These are phyloP conservation scores for Xerocomellus intermedius DNA, from an alignment of 768 basidiomycete species.

Conservation along the genomic window DNA sequence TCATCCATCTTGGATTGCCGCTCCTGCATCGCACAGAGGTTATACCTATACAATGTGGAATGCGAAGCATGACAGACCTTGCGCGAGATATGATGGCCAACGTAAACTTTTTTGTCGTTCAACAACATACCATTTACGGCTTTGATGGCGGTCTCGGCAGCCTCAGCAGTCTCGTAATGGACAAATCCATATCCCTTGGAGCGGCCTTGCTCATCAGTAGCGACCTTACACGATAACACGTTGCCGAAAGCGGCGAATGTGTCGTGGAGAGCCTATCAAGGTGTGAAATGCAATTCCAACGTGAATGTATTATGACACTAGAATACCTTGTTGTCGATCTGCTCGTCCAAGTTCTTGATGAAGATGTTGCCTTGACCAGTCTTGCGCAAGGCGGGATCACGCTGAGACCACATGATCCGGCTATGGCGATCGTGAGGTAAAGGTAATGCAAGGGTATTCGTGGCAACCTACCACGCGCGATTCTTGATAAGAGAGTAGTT, in stretches of 20 bases:
- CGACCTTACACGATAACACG: slow-evolving; percentile 99
- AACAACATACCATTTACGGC: slow-evolving; percentile 98
- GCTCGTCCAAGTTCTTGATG: slow-evolving; percentile 98
- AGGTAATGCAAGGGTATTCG: neutral
- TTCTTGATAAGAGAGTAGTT: slow-evolving; percentile 99
- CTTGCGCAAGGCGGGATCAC: slow-evolving; percentile 98
- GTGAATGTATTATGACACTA: neutral
- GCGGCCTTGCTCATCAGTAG: slow-evolving; percentile 90
- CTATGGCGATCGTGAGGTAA: slow-evolving; percentile 36
- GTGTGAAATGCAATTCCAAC: neutral
- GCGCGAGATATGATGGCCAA: slow-evolving; percentile 95
- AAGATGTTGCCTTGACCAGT: slow-evolving; percentile 99
- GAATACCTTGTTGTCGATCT: slow-evolving; percentile 91
- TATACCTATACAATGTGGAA: neutral
- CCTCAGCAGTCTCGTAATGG: slow-evolving; percentile 97
- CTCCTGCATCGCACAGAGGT: slow-evolving; percentile 50
- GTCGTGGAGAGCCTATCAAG: slow-evolving; percentile 87
- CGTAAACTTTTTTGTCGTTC: slow-evolving; percentile 99
- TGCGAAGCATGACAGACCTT: slow-evolving; percentile 52
- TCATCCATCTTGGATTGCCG: slow-evolving; percentile 98
- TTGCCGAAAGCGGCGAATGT: slow-evolving; percentile 99
- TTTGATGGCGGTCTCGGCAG: slow-evolving; percentile 94
- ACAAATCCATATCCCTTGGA: slow-evolving; percentile 99
- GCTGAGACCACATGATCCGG: slow-evolving; percentile 99
- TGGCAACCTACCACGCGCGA: slow-evolving; percentile 77